Conservation (phyloP, 352 stramenopile species). For the Aphanomyces astaci region DNA sequence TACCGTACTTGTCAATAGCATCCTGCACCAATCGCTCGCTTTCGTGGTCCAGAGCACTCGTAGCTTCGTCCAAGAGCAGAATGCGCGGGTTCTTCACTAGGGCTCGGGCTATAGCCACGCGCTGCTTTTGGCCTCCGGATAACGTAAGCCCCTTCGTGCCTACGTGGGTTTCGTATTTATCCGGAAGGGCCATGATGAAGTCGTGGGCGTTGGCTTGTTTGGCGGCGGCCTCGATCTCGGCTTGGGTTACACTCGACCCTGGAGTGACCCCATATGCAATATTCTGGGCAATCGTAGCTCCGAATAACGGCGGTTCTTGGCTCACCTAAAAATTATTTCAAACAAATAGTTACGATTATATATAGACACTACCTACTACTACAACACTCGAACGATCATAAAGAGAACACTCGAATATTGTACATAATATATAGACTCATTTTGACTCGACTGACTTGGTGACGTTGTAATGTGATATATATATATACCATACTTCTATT, state of each 20-base stretch:
- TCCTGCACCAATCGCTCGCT: conserved; percentile 74
- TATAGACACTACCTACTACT: too few relatives aligned
- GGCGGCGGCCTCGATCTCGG: conserved; percentile 50
- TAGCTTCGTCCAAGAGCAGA: conserved; percentile 72
- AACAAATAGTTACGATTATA: too few relatives aligned
- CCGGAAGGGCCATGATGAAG: conserved; percentile 65
- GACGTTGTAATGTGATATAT: too few relatives aligned
- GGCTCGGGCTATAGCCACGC: conserved; percentile 65
- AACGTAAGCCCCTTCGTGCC: conserved; percentile 61
- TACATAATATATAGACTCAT: too few relatives aligned
- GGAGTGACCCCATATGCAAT: conserved; percentile 57
- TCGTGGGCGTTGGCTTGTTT: conserved; percentile 70
- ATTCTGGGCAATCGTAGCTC: conserved; percentile 65
- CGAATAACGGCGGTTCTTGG: conserved; percentile 67
- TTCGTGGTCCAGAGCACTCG: conserved; percentile 61
- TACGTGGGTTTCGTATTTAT: conserved; percentile 72
- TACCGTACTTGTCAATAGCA: conserved; percentile 32
- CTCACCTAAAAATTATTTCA: conserved; percentile 39
- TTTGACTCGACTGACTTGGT: too few relatives aligned
- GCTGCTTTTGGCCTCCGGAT: conserved; percentile 72
- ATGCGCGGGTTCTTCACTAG: conserved; percentile 70
- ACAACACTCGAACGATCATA: too few relatives aligned
- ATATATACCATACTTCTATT: too few relatives aligned
- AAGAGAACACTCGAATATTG: too few relatives aligned
- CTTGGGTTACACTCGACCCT: conserved; percentile 37